phyloP scores from a whole-genome alignment of 2,329 filamentous ascomycete genomes.

The Diplodia corticola region DNA sequence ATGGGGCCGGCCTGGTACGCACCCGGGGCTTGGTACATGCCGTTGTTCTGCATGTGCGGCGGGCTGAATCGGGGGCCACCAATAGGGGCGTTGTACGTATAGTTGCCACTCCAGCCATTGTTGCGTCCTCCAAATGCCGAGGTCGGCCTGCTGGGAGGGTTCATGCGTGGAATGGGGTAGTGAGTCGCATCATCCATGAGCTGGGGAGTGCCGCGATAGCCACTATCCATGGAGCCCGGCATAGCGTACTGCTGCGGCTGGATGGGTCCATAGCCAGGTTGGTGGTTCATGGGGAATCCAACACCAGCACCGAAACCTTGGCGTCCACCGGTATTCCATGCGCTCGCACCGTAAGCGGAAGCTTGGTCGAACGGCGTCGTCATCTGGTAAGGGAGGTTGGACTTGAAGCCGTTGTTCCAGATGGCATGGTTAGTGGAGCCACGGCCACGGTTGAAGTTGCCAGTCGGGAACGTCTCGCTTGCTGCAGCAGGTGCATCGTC shows the following conservation, averaged over 20 bases:
- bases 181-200: slow-evolving; percentile 41
- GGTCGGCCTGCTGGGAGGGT: slow-evolving; percentile 39
- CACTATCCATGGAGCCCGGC: slow-evolving; percentile 8
- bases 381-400: slow-evolving; percentile 11
- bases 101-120: slow-evolving; percentile 32
- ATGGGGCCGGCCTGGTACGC: slow-evolving; percentile 37
- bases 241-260: slow-evolving; percentile 16
- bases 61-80: slow-evolving; percentile 14
- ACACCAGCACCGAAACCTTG: slow-evolving; percentile 11
- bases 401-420: slow-evolving; percentile 47
- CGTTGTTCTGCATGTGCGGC: slow-evolving; percentile 14
- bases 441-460: slow-evolving; percentile 47
- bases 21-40: slow-evolving; percentile 25
- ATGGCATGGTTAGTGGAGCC: slow-evolving; percentile 54
- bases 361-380: background rate
- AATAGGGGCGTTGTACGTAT: slow-evolving; percentile 12
- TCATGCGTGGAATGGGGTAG: slow-evolving; percentile 38
- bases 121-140: slow-evolving; percentile 38
- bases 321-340: slow-evolving; percentile 5
- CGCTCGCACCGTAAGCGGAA: background rate
- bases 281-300: background rate
- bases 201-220: slow-evolving; percentile 34
- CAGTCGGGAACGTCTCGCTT: slow-evolving; percentile 55
- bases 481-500: slow-evolving; percentile 61
- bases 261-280: background rate